phyloP scores from a whole-genome alignment of 371 early-diverging fungal species.

The Mucor circinelloides region DNA sequence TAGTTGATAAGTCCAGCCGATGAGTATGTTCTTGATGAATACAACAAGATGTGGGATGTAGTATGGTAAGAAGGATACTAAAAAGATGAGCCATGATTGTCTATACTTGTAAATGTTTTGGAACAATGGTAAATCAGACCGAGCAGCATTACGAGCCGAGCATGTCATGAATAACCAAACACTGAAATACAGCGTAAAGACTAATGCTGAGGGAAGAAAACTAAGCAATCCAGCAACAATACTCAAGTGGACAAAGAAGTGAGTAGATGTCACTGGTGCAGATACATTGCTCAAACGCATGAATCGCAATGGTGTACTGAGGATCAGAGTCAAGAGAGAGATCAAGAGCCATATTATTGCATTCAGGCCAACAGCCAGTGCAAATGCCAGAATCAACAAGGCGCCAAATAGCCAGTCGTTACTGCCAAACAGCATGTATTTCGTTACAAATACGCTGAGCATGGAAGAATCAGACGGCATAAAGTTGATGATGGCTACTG shows the following conservation, averaged over 20 bases:
- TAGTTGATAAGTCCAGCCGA: slow-evolving; percentile 42
- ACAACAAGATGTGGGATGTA: slow-evolving; percentile 48
- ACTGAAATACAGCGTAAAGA: slow-evolving; percentile 12
- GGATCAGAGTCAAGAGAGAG: neutral
- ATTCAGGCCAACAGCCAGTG: slow-evolving; percentile 16
- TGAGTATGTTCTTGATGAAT: slow-evolving; percentile 47
- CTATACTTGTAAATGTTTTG: slow-evolving; percentile 45
- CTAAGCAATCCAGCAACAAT: slow-evolving; percentile 10
- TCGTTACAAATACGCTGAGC: neutral
- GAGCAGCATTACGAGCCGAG: neutral
- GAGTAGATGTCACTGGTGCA: neutral
- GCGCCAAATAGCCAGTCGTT: slow-evolving; percentile 36
- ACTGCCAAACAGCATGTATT: slow-evolving; percentile 20
- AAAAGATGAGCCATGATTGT: slow-evolving; percentile 51
- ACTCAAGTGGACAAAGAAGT: neutral
- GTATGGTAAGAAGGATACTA: slow-evolving; percentile 52
- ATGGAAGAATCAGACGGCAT: neutral
- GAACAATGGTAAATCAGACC: slow-evolving; percentile 11
- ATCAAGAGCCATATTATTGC: slow-evolving; percentile 9
- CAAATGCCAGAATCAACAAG: slow-evolving; percentile 28
- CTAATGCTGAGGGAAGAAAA: slow-evolving; percentile 21
- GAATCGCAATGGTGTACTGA: neutral
- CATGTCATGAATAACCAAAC: slow-evolving; percentile 11
- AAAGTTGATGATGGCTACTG: neutral
- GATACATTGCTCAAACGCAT: neutral